Evolutionary conservation across 2,329 filamentous ascomycete genomes (phyloP).

Genomic region (Berkeleyomyces basicola): DNA sequence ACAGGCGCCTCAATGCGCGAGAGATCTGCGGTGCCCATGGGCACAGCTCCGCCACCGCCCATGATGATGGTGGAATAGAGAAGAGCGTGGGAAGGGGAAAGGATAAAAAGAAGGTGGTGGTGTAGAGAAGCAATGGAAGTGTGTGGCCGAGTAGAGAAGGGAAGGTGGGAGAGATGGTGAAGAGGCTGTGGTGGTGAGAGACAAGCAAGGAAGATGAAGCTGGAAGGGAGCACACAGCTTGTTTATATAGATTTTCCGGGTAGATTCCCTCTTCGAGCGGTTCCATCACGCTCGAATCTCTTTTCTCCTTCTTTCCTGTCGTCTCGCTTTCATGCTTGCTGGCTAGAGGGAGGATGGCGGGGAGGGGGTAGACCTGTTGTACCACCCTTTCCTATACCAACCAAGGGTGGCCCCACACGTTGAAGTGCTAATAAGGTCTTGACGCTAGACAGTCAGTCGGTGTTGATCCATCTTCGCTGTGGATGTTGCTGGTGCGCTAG

Average conservation of each 20-base stretch:
- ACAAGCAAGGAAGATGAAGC: background rate
- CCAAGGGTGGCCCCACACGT: no score
- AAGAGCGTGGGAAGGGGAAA: background rate
- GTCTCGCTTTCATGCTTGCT: background rate
- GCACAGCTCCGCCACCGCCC: slow-evolving; percentile 10
- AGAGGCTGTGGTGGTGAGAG: background rate
- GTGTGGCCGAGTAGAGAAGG: background rate
- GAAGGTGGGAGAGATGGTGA: background rate
- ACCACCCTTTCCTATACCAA: background rate
- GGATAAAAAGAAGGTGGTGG: background rate
- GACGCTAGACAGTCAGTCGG: no score
- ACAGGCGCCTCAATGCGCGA: slow-evolving; percentile 49
- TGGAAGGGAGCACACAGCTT: background rate
- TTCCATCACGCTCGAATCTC: background rate
- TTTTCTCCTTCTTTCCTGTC: background rate
- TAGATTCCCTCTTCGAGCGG: background rate
- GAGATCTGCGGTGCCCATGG: slow-evolving; percentile 30
- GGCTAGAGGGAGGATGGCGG: background rate
- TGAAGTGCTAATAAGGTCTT: no score
- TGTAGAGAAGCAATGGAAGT: background rate
- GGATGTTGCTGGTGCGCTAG: no score
- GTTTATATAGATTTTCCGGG: background rate
- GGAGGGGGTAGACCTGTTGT: background rate
- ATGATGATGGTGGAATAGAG: slow-evolving; percentile 1
- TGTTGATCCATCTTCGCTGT: no score